Conservation (phyloP, 1,284 basidiomycete species). For the Pseudozyma hubeiensis region DNA sequence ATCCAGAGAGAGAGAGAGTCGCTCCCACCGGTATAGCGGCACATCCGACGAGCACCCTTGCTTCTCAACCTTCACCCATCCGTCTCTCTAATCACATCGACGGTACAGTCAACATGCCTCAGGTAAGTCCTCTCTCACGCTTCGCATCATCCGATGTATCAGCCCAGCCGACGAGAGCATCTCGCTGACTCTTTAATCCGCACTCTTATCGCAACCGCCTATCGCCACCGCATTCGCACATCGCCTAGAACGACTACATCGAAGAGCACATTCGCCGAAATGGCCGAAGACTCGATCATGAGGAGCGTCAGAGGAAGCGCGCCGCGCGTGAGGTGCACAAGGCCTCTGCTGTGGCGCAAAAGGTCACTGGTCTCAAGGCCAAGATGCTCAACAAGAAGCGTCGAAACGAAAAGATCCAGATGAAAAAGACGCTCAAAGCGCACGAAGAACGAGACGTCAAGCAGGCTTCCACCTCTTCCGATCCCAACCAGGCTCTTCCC, state of each 20-base stretch:
- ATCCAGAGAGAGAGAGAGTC: not conserved
- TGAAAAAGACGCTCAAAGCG: constrained; percentile 98
- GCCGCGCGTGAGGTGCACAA: constrained; percentile 92
- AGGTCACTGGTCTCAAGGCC: constrained; percentile 95
- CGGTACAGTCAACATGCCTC: constrained; percentile 42
- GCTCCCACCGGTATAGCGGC: not conserved
- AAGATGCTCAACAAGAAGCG: constrained; percentile 96
- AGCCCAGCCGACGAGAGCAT: not conserved
- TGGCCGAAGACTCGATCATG: constrained; percentile 67
- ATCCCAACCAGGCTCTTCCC: constrained; percentile 64
- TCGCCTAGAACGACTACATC: constrained; percentile 70
- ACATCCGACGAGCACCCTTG: constrained; percentile 1
- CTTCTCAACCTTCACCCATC: constrained; percentile 6
- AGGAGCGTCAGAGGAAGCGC: constrained; percentile 78
- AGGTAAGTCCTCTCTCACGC: constrained; percentile 23
- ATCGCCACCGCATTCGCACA: constrained; percentile 1
- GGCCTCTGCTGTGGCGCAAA: constrained; percentile 87
- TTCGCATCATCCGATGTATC: no score
- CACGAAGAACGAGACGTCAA: constrained; percentile 98
- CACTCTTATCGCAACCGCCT: not conserved
- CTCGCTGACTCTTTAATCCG: not conserved
- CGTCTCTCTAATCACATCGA: constrained; percentile 9
- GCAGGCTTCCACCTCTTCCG: constrained; percentile 63
- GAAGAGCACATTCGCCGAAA: constrained; percentile 70
- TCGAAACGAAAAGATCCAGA: constrained; percentile 96